These are phyloP conservation scores for Taphrina communis DNA, from an alignment of 1,139 yeast species.

Conservation along the genomic window DNA sequence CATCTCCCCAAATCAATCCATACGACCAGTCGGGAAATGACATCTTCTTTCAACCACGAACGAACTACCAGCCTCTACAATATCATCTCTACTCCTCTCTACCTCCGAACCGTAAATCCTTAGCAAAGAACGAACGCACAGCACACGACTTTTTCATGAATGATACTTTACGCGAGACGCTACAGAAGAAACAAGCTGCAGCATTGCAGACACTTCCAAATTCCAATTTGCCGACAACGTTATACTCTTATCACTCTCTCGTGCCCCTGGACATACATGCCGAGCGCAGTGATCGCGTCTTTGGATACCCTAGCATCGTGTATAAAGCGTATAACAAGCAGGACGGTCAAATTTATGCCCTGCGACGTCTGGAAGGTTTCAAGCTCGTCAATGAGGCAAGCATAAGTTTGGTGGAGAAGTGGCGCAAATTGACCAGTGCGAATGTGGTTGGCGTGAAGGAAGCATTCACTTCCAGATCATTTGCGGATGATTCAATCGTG, in stretches of 20 bases:
- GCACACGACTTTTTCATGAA: constrained; percentile 74
- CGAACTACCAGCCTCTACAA: constrained; percentile 62
- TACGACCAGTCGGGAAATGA: constrained; percentile 17
- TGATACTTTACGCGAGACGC: constrained; percentile 69
- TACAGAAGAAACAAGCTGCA: constrained; percentile 80
- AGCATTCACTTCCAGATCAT: constrained; percentile 85
- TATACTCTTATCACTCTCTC: constrained; percentile 82
- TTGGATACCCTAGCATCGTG: constrained; percentile 66
- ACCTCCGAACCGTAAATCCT: constrained; percentile 73
- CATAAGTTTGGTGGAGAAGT: constrained; percentile 58
- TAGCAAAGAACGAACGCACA: constrained; percentile 72
- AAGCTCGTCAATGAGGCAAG: constrained; percentile 66
- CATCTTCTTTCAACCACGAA: constrained; percentile 45
- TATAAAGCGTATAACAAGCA: constrained; percentile 80
- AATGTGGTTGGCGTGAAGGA: constrained; percentile 73
- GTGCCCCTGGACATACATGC: constrained; percentile 77
- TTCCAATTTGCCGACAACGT: constrained; percentile 71
- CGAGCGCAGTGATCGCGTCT: constrained; percentile 61
- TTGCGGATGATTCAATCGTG: constrained; percentile 65
- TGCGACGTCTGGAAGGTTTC: constrained; percentile 74
- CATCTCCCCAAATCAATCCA: constrained; percentile 31
- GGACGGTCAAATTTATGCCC: constrained; percentile 78
- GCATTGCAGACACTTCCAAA: constrained; percentile 71
- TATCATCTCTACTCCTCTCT: constrained; percentile 90
- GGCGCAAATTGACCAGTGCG: constrained; percentile 61